Base-by-base conservation (phyloP, 768 basidiomycete species). In the Tubosaeta sp. region DNA sequence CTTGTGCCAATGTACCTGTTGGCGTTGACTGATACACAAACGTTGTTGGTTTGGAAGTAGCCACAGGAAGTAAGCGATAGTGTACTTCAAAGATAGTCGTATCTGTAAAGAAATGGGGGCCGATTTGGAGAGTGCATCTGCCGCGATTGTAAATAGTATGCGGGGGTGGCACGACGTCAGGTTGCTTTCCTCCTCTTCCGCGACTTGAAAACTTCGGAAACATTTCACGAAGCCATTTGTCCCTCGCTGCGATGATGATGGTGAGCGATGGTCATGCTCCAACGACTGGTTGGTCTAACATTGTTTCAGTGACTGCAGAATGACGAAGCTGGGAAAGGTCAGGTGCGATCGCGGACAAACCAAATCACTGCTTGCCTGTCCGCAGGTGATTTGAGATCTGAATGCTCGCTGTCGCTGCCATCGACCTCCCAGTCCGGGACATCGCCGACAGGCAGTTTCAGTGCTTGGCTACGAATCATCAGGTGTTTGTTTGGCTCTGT, bases 121-220 rank as follows among this genome's bases (percentile, higher is more conserved):
- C 90, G 29, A 92, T 80, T 58, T 81, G 75, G 32, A 93, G 66
- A 48, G 84, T 80, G 63, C 83, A 90, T 61, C 74, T 80, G 40
- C 87, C 87, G 31, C 84, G 74, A 29, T 73, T 74, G 56, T 81
- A 80, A 48, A 83, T 78, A 1, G 79, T 83, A 61, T 89, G 86
- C 0, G 85, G 81, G 3, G 85, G 85, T 35, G 81, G 81, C 22
- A 70, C 63, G 19, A 76, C 70, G 45, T 79, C 76, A 0, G 75
- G 63, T n/a, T 72, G 71, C 59, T 83, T 86, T 49, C 76, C 77
- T 38, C 78, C 78, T 16, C 84, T 79, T 43, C 77, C 68, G 57
- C 81, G 86, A 48, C 77, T 78, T 19, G 85, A 86, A 63, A 89
- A 90, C 60, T 81, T 85, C 22, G 83, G 81, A 55, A 90, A 88